These are phyloP conservation scores for Aspergillus hancockii DNA, from an alignment of 495 filamentous ascomycete genomes.

Conservation along the genomic window DNA sequence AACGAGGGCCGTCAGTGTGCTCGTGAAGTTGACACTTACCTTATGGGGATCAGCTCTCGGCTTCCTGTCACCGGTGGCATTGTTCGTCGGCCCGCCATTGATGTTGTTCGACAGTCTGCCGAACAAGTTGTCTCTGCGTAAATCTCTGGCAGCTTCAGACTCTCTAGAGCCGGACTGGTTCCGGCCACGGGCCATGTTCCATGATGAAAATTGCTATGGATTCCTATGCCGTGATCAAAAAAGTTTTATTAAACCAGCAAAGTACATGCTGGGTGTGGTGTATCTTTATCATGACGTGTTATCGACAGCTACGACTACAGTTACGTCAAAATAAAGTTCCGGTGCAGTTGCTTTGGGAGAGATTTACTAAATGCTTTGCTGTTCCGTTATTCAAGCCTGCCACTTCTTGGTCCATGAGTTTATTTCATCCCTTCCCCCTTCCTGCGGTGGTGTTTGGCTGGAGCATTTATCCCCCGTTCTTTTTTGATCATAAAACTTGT, in stretches of 20 bases:
- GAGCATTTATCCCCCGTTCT: slow-evolving; percentile 26
- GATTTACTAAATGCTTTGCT: slow-evolving; percentile 12
- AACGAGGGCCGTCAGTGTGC: slow-evolving; percentile 96
- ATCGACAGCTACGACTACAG: background rate
- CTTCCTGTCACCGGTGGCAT: slow-evolving; percentile 96
- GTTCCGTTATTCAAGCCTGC: slow-evolving; percentile 13
- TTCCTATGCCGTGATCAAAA: background rate
- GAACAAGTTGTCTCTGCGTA: slow-evolving; percentile 36
- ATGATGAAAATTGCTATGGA: slow-evolving; percentile 16
- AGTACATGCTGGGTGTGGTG: background rate
- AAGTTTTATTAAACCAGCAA: background rate
- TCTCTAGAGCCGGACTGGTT: slow-evolving; percentile 17
- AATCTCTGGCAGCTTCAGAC: background rate
- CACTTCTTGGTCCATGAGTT: slow-evolving; percentile 2
- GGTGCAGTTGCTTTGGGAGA: background rate
- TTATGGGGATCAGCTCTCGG: slow-evolving; percentile 71
- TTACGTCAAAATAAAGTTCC: slow-evolving; percentile 12
- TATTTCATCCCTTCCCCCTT: slow-evolving; percentile 8
- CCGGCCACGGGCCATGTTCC: slow-evolving; percentile 15
- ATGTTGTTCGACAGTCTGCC: slow-evolving; percentile 39
- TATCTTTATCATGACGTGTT: background rate
- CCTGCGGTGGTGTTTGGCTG: slow-evolving; percentile 5
- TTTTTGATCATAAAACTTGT: slow-evolving; percentile 20
- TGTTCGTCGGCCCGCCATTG: slow-evolving; percentile 71
- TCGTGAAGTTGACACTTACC: slow-evolving; percentile 89